Evolutionary conservation across 2,329 filamentous ascomycete species (phyloP).

Genomic region (Canariomyces notabilis): DNA sequence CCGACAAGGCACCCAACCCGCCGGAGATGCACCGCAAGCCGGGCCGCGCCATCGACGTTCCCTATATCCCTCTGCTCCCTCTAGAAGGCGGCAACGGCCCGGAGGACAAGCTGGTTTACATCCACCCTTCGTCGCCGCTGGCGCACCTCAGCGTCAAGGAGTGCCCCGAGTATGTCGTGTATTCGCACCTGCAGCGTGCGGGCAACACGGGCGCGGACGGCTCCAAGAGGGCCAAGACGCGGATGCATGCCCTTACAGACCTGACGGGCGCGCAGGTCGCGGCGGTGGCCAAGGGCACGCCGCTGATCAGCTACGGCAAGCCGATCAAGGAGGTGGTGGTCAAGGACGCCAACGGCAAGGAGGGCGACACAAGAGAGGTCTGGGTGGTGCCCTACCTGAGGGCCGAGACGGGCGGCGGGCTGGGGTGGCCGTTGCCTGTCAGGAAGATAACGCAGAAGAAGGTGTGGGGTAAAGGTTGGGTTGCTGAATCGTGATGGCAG

Average conservation of each 20-base stretch:
- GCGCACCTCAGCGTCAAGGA: conserved; percentile 63
- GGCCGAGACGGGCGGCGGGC: conserved; percentile 60
- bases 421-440: conserved; percentile 82
- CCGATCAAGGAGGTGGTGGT: conserved; percentile 89
- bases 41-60: conserved; percentile 82
- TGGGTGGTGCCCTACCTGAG: conserved; percentile 77
- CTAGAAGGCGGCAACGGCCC: conserved; percentile 43
- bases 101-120: conserved; percentile 67
- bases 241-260: conserved; percentile 84
- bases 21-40: conserved; percentile 65
- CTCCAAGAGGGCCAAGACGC: conserved; percentile 62
- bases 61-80: conserved; percentile 81
- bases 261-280: conserved; percentile 71
- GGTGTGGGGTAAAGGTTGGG: conserved; percentile 68
- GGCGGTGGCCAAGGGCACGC: conserved; percentile 76
- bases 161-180: conserved; percentile 83
- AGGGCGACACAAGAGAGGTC: conserved; percentile 58
- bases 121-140: conserved; percentile 81
- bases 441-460: conserved; percentile 78
- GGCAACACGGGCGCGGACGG: conserved; percentile 40
- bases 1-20: conserved; percentile 73
- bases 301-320: conserved; percentile 79
- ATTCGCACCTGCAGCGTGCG: conserved; percentile 74
- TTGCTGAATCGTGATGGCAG: conserved; percentile 50
- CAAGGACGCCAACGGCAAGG: conserved; percentile 36